Conservation (phyloP, 192 early-diverging fungal genomes). For the Backusella tuberculispora region DNA sequence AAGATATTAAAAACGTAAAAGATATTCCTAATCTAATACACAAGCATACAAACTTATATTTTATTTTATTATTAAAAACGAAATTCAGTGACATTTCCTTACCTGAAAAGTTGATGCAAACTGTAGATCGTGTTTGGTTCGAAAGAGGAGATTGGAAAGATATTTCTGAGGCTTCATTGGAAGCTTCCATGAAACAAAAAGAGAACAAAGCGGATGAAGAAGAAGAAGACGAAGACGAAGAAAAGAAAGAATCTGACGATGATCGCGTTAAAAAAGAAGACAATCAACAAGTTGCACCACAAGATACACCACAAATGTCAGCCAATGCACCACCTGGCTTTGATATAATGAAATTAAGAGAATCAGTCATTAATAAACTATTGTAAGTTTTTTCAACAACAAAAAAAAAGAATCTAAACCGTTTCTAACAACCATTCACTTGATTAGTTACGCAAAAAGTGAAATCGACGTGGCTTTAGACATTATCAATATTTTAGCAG, state of each 20-base stretch:
- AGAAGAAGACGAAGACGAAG: background rate
- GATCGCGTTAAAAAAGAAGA: background rate
- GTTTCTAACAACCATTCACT: background rate
- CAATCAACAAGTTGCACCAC: background rate
- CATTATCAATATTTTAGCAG: slow-evolving; percentile 42
- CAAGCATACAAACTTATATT: background rate
- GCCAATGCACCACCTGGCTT: slow-evolving; percentile 8
- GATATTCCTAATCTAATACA: background rate
- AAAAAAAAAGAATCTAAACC: too few species aligned
- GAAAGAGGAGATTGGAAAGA: slow-evolving; percentile 44
- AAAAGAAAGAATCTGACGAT: background rate
- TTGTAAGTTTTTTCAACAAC: slow-evolving; percentile 22
- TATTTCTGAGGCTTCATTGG: slow-evolving; percentile 32
- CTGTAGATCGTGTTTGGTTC: slow-evolving; percentile 45
- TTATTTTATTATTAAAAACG: background rate
- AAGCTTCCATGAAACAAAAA: background rate
- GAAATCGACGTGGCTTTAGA: slow-evolving; percentile 48
- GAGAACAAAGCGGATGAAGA: background rate
- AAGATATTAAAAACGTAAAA: slow-evolving; percentile 41
- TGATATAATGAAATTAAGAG: slow-evolving; percentile 35
- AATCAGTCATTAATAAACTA: slow-evolving; percentile 40
- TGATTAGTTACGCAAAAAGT: slow-evolving; percentile 38
- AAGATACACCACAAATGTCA: background rate
- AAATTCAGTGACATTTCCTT: slow-evolving; percentile 33
- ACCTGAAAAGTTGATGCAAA: slow-evolving; percentile 40